phyloP scores from a whole-genome alignment of 306 rosid genomes.

The Gynostemma pentaphyllum region DNA sequence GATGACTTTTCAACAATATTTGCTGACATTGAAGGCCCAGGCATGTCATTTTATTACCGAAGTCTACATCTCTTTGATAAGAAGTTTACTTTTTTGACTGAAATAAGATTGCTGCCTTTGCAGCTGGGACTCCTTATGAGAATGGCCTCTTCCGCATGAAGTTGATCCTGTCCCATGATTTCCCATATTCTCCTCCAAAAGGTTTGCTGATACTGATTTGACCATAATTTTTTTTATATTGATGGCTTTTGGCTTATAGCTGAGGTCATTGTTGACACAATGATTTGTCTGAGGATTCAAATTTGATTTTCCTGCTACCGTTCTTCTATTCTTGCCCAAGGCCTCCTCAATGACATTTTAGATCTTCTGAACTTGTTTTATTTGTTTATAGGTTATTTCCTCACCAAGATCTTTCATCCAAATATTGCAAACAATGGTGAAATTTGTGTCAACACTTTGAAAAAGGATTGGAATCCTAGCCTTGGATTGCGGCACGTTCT shows the following conservation, averaged over 20 bases:
- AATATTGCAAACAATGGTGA: slow-evolving; percentile 83
- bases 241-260: not conserved
- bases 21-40: slow-evolving; percentile 98
- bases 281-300: not conserved
- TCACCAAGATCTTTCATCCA: slow-evolving; percentile 91
- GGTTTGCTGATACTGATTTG: slow-evolving; percentile 32
- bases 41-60: slow-evolving; percentile 25
- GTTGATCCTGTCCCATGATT: slow-evolving; percentile 67
- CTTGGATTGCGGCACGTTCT: slow-evolving; percentile 90
- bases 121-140: slow-evolving; percentile 97
- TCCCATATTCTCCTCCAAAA: slow-evolving; percentile 89
- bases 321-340: not conserved
- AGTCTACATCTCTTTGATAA: not conserved
- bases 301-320: not conserved
- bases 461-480: slow-evolving; percentile 97
- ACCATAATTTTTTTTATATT: not conserved
- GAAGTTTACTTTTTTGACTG: slow-evolving; percentile 11
- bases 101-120: slow-evolving; percentile 17
- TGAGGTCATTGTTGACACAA: not conserved
- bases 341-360: not conserved
- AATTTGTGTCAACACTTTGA: slow-evolving; percentile 93
- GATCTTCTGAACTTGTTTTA: not conserved
- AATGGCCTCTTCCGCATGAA: slow-evolving; percentile 96
- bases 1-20: slow-evolving; percentile 79
- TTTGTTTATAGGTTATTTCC: slow-evolving; percentile 56